Conservation (phyloP, 352 stramenopile species). For the Globisporangium perplexum region DNA sequence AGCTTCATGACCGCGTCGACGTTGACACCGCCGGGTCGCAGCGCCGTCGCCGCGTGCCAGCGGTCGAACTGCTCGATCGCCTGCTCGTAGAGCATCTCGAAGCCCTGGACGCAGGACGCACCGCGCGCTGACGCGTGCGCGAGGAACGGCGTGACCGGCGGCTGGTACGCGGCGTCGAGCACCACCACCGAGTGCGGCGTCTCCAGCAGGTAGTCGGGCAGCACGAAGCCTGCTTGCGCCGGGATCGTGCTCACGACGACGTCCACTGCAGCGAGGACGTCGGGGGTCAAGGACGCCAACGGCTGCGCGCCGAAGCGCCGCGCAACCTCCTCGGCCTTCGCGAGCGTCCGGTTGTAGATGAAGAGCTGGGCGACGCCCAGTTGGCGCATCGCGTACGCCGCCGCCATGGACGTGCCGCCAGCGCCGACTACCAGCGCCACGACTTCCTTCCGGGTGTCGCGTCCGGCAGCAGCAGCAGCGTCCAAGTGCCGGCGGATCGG, state of each 20-base stretch:
- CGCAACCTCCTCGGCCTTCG: conserved; percentile 89
- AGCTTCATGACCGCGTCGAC: conserved; percentile 52
- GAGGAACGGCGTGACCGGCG: conserved; percentile 92
- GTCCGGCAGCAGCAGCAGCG: neutral
- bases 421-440: conserved; percentile 86
- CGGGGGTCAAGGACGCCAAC: conserved; percentile 43
- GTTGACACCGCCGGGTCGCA: conserved; percentile 34
- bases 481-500: conserved; percentile 76
- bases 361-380: conserved; percentile 81
- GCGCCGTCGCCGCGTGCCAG: conserved; percentile 79
- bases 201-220: conserved; percentile 62
- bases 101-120: conserved; percentile 91
- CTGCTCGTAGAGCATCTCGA: conserved; percentile 98
- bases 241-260: conserved; percentile 96
- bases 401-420: conserved; percentile 93
- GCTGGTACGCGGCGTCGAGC: conserved; percentile 98
- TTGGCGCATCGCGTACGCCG: conserved; percentile 90
- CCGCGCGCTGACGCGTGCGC: conserved; percentile 81
- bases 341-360: conserved; percentile 95
- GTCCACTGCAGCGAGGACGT: conserved; percentile 53
- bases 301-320: conserved; percentile 82
- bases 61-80: conserved; percentile 95
- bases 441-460: conserved; percentile 21
- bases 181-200: conserved; percentile 58
- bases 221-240: conserved; percentile 72